These are phyloP conservation scores for Pyracantha coccinea DNA, from an alignment of 331 rosid species.

Conservation along the genomic window DNA sequence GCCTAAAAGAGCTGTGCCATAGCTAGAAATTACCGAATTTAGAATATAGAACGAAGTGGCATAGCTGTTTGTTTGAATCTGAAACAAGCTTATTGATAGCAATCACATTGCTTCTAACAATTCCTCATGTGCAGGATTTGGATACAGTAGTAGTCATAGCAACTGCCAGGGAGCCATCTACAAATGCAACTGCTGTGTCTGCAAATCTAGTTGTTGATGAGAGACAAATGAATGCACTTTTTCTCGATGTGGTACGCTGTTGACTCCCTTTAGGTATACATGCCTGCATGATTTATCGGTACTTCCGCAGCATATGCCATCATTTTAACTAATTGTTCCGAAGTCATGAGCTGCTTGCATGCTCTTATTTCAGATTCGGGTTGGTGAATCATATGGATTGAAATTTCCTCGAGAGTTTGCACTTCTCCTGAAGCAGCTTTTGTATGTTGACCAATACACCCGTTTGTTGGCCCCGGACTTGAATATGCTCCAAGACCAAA, in stretches of 20 bases:
- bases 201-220: slow-evolving; percentile 81
- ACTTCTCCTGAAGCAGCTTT: slow-evolving; percentile 88
- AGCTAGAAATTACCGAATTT: neutral
- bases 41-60: neutral
- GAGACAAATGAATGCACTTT: slow-evolving; percentile 98
- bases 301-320: neutral
- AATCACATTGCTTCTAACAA: neutral
- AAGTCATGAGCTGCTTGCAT: neutral
- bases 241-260: slow-evolving; percentile 83
- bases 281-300: neutral
- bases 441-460: slow-evolving; percentile 92
- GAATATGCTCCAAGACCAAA: slow-evolving; percentile 95
- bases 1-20: neutral
- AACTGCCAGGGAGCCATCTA: slow-evolving; percentile 46
- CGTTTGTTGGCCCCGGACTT: slow-evolving; percentile 83
- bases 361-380: slow-evolving; percentile 48
- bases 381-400: slow-evolving; percentile 89
- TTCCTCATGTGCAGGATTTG: slow-evolving; percentile 60
- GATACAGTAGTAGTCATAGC: slow-evolving; percentile 88
- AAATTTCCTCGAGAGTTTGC: slow-evolving; percentile 94
- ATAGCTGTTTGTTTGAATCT: neutral
- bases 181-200: slow-evolving; percentile 68
- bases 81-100: neutral
- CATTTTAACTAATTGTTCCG: neutral
- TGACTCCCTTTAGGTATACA: neutral